Base-by-base conservation (phyloP, 176 grass and related monocot genomes). In the Oryza rufipogon region DNA sequence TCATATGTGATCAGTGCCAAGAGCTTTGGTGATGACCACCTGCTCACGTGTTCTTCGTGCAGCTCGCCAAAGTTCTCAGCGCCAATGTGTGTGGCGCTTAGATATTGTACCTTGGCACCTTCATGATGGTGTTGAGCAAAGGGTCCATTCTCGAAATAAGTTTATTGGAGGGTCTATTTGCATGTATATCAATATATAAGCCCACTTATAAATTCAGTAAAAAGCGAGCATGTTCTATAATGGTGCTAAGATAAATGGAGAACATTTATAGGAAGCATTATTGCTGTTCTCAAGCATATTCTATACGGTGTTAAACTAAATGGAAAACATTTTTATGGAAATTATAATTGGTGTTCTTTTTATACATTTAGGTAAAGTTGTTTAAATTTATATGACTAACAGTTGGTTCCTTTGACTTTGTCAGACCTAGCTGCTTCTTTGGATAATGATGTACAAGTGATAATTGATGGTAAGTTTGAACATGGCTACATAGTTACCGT, bases 381-480 rank as follows among this genome's bases (percentile, higher is more conserved):
- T 17, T 86, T 32, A 73, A 16, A 71, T 71, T 70, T 41, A 58
- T 68, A 51, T 45, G 20, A 83, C 75, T 83, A 64, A 90, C 45
- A 79, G 12, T 6, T 81, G 81, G 66, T 80, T 80, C 14, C 60
- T 64, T 89, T 26, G 70, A 80, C 39, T 88, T 49, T 83, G 77
- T 80, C 73, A 87, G 67, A 77, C 83, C 86, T 82, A 90, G 33
- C 66, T 39, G 65, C 74, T 7, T 84, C 80, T 23, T 85, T 87
- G 12, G 71, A 84, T 74, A 74, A 83, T 87, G 76, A 80, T 17
- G 91, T 96, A 49, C 89, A 88, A 22, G 93, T 94, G 81, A 77
- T 92, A 80, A 91, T 99, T 60, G 96, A 99, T 84, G 88, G 90
- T 33, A 99, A 96, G 56, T 96, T 99, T 76, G 93, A 99, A 78